Conservation (phyloP, 371 early-diverging fungal species). For the Apophysomyces trapeziformis region DNA sequence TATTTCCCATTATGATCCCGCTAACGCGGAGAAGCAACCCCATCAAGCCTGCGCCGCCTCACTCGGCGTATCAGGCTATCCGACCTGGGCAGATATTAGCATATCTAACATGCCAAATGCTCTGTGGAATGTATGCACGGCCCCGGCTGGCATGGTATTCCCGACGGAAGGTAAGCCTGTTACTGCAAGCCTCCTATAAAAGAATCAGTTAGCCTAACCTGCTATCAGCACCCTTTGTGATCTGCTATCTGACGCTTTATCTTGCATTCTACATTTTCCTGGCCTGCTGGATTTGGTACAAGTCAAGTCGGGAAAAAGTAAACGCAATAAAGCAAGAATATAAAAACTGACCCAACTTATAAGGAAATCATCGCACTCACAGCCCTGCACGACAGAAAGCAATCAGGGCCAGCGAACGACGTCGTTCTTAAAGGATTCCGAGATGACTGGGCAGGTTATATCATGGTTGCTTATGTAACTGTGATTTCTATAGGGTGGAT, state of each 20-base stretch:
- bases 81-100: conserved; percentile 33
- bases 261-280: conserved; percentile 37
- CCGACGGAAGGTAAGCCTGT: conserved; percentile 32
- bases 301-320: conserved; percentile 30
- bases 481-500: conserved; percentile 60
- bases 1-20: conserved; percentile 40
- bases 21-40: conserved; percentile 41
- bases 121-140: conserved; percentile 45
- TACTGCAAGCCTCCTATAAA: neutral
- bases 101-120: neutral
- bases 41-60: conserved; percentile 39
- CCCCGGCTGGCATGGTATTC: conserved; percentile 34
- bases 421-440: conserved; percentile 51
- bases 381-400: neutral
- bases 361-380: neutral
- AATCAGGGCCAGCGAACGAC: neutral
- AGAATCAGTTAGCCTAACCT: neutral
- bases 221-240: conserved; percentile 32
- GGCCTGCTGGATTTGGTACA: conserved; percentile 44
- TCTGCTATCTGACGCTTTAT: conserved; percentile 39
- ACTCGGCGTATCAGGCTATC: conserved; percentile 22
- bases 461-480: conserved; percentile 44
- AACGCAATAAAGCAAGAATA: conserved; percentile 13
- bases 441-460: conserved; percentile 45
- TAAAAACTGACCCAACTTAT: neutral